A percentile compares a stretch with the other conserved stretches of the same genome.
phyloP scores from a whole-genome alignment of 169 alveolate genomes.

The Plasmodium inui region DNA sequence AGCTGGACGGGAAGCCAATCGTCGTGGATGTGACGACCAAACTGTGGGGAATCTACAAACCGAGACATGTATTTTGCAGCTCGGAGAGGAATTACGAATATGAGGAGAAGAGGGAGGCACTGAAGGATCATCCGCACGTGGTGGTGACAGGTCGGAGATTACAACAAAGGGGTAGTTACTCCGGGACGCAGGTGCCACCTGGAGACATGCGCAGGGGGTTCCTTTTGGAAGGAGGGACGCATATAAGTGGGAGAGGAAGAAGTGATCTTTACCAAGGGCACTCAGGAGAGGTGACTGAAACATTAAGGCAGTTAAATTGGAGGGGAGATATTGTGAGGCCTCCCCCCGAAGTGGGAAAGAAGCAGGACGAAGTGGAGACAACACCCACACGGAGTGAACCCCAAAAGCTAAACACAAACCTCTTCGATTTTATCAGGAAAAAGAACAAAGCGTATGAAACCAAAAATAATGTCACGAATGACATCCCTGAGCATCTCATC shows the following conservation, averaged over 20 bases:
- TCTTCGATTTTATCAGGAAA: slow-evolving; percentile 30
- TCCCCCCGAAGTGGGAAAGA: neutral
- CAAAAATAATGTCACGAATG: slow-evolving; percentile 24
- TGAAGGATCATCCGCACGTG: neutral
- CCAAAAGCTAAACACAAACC: slow-evolving; percentile 8
- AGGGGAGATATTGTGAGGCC: neutral
- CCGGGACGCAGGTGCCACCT: neutral
- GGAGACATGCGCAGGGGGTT: neutral
- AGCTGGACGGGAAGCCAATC: slow-evolving; percentile 11
- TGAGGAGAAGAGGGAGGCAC: slow-evolving; percentile 13
- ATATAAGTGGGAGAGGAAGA: neutral
- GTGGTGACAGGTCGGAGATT: neutral
- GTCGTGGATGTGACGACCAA: slow-evolving; percentile 49
- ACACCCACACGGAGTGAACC: neutral
- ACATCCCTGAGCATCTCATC: slow-evolving; percentile 51
- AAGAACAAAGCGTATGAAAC: slow-evolving; percentile 33
- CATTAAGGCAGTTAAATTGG: neutral
- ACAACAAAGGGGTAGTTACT: neutral
- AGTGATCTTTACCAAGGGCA: neutral
- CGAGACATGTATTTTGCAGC: slow-evolving; percentile 61
- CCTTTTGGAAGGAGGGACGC: neutral
- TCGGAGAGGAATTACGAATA: slow-evolving; percentile 47
- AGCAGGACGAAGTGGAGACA: neutral
- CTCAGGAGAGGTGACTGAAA: neutral
- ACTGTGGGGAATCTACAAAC: slow-evolving; percentile 71